These are phyloP conservation scores for Lactarius hatsudake DNA, from an alignment of 768 basidiomycete genomes.

Conservation along the genomic window DNA sequence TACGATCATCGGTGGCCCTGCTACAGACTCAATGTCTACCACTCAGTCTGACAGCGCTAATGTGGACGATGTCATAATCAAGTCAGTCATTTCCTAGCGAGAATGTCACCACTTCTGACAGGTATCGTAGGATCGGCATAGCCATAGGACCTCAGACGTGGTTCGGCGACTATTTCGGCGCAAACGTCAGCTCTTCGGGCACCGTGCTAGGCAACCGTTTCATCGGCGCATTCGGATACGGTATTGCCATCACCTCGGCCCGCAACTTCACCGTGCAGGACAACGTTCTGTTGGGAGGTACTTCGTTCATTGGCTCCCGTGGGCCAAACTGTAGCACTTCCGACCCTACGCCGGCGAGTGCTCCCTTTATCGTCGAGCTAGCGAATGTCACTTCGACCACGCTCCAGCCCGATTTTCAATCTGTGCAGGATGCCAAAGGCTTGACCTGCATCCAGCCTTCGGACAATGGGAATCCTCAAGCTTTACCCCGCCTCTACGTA, in stretches of 20 bases:
- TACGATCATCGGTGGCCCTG: slow-evolving; percentile 64
- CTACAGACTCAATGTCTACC: slow-evolving; percentile 44
- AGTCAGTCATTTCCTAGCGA: slow-evolving; percentile 43
- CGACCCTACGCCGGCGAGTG: slow-evolving; percentile 50
- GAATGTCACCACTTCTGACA: slow-evolving; percentile 11
- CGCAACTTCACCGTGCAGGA: slow-evolving; percentile 62
- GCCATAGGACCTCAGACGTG: slow-evolving; percentile 78
- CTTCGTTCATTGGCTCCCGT: slow-evolving; percentile 67
- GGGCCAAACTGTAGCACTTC: slow-evolving; percentile 60
- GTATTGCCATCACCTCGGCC: slow-evolving; percentile 62
- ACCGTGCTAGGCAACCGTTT: slow-evolving; percentile 57
- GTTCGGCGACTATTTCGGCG: slow-evolving; percentile 59
- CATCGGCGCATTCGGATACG: slow-evolving; percentile 71
- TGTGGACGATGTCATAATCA: slow-evolving; percentile 61
- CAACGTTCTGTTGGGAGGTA: slow-evolving; percentile 64
- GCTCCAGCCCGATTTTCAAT: slow-evolving; percentile 52
- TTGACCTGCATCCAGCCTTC: slow-evolving; percentile 70
- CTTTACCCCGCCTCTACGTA: slow-evolving; percentile 29
- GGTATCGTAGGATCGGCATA: slow-evolving; percentile 62
- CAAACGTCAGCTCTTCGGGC: slow-evolving; percentile 52
- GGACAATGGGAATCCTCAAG: slow-evolving; percentile 47
- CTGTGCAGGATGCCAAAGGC: slow-evolving; percentile 51
- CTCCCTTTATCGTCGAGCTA: slow-evolving; percentile 57
- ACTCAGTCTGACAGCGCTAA: slow-evolving; percentile 52
- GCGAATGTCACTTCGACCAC: slow-evolving; percentile 41